Base-by-base conservation (phyloP, 495 filamentous ascomycete species). In the Hypoxylon fragiforme region DNA sequence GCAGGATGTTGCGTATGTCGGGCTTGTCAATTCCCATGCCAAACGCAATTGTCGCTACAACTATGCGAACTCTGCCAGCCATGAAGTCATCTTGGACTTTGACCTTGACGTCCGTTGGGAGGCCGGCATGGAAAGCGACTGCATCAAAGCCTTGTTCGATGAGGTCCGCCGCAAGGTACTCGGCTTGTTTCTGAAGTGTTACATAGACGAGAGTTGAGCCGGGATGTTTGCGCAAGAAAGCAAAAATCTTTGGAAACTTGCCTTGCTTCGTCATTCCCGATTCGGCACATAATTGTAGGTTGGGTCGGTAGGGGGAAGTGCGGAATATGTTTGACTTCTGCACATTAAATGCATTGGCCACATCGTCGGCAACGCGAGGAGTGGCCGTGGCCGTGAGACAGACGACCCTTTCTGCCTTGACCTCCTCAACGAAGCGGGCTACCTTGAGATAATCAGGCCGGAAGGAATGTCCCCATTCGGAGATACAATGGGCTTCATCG, bases 11-110 rank as follows among this genome's bases (percentile, higher is more conserved):
- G n/a, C 81, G 68, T 35, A 85, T 83, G 42, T 82, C 68, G 0
- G 79, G 30, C 56, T 84, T 84, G 50, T 83, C 80, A 20, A 83
- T 81, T 0, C 80, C 80, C 80, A 83, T 82, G 12, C 80, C 80
- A 30, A 84, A 84, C 7, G 81, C 81, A 47, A 84, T 84, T 0
- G 81, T 84, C 12, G 80, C 81, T 5, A 80, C 79, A 21, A 83
- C 78, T 14, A 82, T 74, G 6, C 74, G 50, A 31, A 77, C 63
- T 3, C 65, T 62, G 8, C 64, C 63, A 4, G 59, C 63, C 78
- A 84, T 81, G 49, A 84, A 85, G 0, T 68, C 63, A 0, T 83
- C 77, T 54, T 85, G 82, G 7, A 75, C 62, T 2, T 55, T 26
- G 2, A 62, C 68, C 44, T 81, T 76, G 3, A 44, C 21, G 3